Conservation (phyloP, 140 eudicot genomes). For the Flaveria floridana region DNA sequence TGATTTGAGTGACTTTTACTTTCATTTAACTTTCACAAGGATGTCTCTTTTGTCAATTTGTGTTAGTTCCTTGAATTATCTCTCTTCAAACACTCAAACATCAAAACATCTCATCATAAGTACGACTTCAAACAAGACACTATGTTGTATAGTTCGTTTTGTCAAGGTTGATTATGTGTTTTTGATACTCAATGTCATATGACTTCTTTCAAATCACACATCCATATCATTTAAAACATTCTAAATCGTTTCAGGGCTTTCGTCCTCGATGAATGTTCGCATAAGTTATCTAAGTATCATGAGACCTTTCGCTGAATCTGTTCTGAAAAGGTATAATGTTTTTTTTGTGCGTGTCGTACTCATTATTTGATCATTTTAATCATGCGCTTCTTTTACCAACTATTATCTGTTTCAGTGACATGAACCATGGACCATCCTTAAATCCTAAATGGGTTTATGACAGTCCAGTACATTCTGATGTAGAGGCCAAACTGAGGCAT, state of each 20-base stretch:
- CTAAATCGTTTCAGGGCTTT: conserved; percentile 67
- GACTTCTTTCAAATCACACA: not conserved
- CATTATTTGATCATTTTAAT: not conserved
- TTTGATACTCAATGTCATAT: not conserved
- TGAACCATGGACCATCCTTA: conserved; percentile 53
- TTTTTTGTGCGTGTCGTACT: not conserved
- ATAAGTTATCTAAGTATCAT: conserved; percentile 74
- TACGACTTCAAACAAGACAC: not conserved
- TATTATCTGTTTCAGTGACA: conserved; percentile 51
- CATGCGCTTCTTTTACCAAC: not conserved
- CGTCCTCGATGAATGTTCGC: conserved; percentile 83
- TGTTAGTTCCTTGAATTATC: not conserved
- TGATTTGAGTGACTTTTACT: not conserved
- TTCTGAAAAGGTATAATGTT: conserved; percentile 58
- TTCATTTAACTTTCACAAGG: not conserved
- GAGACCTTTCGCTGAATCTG: conserved; percentile 99
- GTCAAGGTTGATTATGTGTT: conserved; percentile 1
- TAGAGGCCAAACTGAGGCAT: conserved; percentile 74
- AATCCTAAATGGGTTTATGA: conserved; percentile 67
- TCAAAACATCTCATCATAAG: not conserved
- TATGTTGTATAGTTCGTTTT: not conserved
- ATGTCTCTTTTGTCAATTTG: not conserved
- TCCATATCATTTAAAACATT: not conserved
- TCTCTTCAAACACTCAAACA: not conserved
- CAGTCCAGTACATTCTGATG: conserved; percentile 67